Evolutionary conservation across 305 asterid genomes (phyloP).

Genomic region (Caryopteris hybrid): DNA sequence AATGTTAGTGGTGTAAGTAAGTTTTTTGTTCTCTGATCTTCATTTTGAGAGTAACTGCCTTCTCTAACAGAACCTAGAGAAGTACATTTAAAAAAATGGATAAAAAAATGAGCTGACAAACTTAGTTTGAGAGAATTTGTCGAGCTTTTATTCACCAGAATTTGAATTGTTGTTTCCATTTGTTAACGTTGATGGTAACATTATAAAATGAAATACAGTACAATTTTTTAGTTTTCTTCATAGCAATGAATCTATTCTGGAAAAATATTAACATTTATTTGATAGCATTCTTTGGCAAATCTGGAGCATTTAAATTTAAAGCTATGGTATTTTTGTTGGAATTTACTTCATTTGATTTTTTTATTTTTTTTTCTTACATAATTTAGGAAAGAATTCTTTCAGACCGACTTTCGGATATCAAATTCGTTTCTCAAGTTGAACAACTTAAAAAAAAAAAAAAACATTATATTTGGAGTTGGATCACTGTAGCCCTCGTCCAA

Average conservation of each 20-base stretch:
- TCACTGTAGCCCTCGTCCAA: no score
- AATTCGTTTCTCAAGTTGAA: no score
- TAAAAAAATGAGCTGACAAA: slow-evolving; percentile 17
- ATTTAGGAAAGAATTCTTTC: no score
- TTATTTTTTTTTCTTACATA: no score
- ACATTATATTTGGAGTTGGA: no score
- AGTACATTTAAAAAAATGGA: not conserved
- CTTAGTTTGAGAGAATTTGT: slow-evolving; percentile 17
- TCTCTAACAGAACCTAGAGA: slow-evolving; percentile 14
- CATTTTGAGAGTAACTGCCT: slow-evolving; percentile 8
- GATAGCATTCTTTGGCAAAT: not conserved
- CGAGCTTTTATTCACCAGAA: slow-evolving; percentile 3
- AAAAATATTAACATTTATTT: not conserved
- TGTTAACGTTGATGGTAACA: not conserved
- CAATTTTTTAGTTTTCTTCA: not conserved
- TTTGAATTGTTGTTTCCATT: slow-evolving; percentile 8
- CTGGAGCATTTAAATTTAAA: not conserved
- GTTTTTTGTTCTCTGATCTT: slow-evolving; percentile 18
- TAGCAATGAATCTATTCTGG: not conserved
- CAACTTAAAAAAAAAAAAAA: no score
- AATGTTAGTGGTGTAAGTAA: slow-evolving; percentile 22
- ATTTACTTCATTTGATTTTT: no score
- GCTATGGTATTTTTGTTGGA: not conserved
- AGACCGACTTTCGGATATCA: no score
- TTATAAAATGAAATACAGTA: not conserved